Percentiles rank a stretch among this genome's conserved stretches.
phyloP scores from a whole-genome alignment of 2,329 filamentous ascomycete species.

The Mariannaea sp. region DNA sequence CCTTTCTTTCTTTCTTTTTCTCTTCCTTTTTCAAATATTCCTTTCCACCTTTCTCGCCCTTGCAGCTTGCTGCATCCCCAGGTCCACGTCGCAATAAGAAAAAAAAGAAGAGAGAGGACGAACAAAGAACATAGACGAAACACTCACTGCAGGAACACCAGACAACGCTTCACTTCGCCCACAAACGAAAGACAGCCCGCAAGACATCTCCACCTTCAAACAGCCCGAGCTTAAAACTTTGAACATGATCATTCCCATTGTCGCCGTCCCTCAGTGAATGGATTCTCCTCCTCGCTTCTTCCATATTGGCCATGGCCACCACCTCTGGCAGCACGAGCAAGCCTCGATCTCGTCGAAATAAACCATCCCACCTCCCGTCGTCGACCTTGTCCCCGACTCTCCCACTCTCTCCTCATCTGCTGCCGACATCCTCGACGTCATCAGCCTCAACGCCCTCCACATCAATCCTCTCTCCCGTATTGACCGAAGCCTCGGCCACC shows the following conservation, averaged over 20 bases:
- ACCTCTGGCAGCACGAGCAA: slow-evolving; percentile 32
- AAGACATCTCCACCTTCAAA: not conserved
- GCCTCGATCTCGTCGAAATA: slow-evolving; percentile 23
- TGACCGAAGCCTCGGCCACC: not conserved
- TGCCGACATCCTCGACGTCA: not conserved
- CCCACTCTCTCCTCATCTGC: slow-evolving; percentile 15
- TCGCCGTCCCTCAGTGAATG: slow-evolving; percentile 13
- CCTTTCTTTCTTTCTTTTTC: too few relatives aligned
- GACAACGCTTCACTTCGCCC: not conserved
- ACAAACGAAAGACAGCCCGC: not conserved
- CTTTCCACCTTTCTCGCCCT: not conserved
- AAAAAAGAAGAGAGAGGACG: too few relatives aligned
- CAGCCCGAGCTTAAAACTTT: not conserved
- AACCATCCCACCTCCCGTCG: slow-evolving; percentile 5
- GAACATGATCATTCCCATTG: not conserved
- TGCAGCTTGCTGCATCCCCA: not conserved
- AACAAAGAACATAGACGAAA: too few relatives aligned
- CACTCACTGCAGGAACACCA: not conserved
- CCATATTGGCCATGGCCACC: slow-evolving; percentile 36
- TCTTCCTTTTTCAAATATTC: too few relatives aligned
- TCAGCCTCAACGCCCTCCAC: slow-evolving; percentile 12
- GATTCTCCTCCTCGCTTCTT: slow-evolving; percentile 14
- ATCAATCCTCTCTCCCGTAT: slow-evolving; percentile 1
- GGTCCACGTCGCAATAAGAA: too few relatives aligned
- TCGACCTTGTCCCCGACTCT: not conserved